Base-by-base conservation (phyloP, 176 grass and related monocot species). In the Ensete glaucum region DNA sequence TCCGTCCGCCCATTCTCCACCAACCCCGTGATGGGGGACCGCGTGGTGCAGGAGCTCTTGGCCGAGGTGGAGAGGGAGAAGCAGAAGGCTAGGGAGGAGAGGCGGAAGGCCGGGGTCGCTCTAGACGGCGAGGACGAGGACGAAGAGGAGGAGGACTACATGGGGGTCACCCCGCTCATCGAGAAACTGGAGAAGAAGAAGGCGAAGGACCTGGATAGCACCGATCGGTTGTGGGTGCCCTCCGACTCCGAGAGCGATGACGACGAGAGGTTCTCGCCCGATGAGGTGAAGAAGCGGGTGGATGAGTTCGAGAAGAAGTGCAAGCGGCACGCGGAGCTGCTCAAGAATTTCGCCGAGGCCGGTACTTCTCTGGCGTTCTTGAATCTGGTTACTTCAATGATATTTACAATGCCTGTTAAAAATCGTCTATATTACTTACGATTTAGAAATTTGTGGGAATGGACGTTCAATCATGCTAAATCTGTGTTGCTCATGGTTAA, bases 241-340 rank as follows among this genome's bases (percentile, higher is more conserved):
- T 87, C 86, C 4, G 94, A 98, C 82, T 87, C 90, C 66, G 94
- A 93, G 62, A 88, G 80, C 71, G 94, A 93, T 21, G 88, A 98
- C 22, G 94, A 93, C 84, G 90, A 98, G 68, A 85, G 94, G 55
- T 98, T 82, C 85, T 78, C 75, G 27, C 57, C 71, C 3, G 77
- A 82, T 58, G 85, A 83, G 53, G 74, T 91, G 62, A 59, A 83
- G 74, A 87, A 52, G 26, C 90, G 80, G 64, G 67, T 75, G 24
- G 90, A 93, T 50, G 88, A 98, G 80, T 93, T 93, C 54, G 88
- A 93, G 0, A 89, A 82, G 85, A 98, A 87, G 82, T 89, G 77
- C 86, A 82, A 98, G 78, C 85, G 90, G 19, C 88, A 98, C 57
- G 14, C 22, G 20, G 90, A 93, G 64, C 78, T 91, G 64, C 90